Evolutionary conservation across 2,329 filamentous ascomycete species (phyloP).

Genomic region (Trichoderma semiorbis): DNA sequence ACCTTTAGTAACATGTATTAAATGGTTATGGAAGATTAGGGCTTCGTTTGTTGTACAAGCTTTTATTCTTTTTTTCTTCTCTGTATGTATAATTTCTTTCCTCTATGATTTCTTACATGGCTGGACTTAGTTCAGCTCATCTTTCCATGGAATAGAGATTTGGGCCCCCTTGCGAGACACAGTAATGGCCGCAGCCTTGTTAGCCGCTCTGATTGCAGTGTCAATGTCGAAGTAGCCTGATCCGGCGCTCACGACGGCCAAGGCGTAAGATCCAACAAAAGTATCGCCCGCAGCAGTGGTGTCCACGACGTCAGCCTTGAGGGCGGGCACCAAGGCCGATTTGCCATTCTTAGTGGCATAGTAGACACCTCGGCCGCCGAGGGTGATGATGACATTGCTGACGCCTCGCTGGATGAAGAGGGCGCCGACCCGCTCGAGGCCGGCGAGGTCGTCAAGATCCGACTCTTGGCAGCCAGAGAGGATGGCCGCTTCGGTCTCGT

Average conservation of each 20-base stretch:
- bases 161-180: slow-evolving; percentile 43
- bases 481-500: slow-evolving; percentile 83
- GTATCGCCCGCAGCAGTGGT: slow-evolving; percentile 94
- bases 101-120: neutral
- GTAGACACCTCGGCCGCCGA: slow-evolving; percentile 77
- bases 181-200: slow-evolving; percentile 40
- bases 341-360: slow-evolving; percentile 47
- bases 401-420: slow-evolving; percentile 69
- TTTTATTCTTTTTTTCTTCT: slow-evolving; percentile 19
- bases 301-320: slow-evolving; percentile 75
- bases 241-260: slow-evolving; percentile 59
- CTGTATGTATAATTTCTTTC: neutral
- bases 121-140: slow-evolving; percentile 36
- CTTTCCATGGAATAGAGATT: slow-evolving; percentile 43
- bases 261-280: slow-evolving; percentile 84
- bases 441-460: slow-evolving; percentile 46
- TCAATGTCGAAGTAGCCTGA: slow-evolving; percentile 49
- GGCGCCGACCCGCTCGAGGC: slow-evolving; percentile 46
- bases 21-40: neutral
- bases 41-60: slow-evolving; percentile 16
- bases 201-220: slow-evolving; percentile 55
- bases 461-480: slow-evolving; percentile 56
- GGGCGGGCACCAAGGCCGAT: slow-evolving; percentile 55
- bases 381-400: slow-evolving; percentile 74
- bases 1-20: neutral